phyloP scores from a whole-genome alignment of 352 stramenopile species.

The Phytophthora foliorum region DNA sequence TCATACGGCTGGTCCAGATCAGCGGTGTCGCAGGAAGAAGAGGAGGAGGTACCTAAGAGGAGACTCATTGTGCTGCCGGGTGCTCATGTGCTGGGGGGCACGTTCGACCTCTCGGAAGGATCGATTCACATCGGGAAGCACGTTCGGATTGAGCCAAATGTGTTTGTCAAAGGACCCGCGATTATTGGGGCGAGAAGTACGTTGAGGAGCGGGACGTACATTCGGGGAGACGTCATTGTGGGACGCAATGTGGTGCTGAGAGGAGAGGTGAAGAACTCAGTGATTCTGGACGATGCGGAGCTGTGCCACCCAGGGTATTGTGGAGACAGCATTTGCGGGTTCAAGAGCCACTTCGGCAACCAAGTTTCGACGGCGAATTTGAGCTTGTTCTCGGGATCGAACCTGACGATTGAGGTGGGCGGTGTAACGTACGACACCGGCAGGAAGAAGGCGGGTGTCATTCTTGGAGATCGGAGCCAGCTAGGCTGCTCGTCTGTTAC shows the following conservation, averaged over 20 bases:
- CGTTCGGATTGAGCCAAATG: slow-evolving; percentile 72
- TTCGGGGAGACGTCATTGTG: slow-evolving; percentile 76
- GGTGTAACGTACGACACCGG: slow-evolving; percentile 65
- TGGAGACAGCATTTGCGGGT: slow-evolving; percentile 77
- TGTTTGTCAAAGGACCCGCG: slow-evolving; percentile 78
- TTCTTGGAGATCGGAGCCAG: slow-evolving; percentile 77
- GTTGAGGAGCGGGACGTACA: slow-evolving; percentile 71
- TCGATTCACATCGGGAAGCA: slow-evolving; percentile 74
- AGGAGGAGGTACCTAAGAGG: slow-evolving; percentile 42
- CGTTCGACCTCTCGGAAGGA: slow-evolving; percentile 76
- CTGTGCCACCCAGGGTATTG: slow-evolving; percentile 81
- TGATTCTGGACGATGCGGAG: slow-evolving; percentile 81
- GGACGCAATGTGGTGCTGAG: slow-evolving; percentile 70
- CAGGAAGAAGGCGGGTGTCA: slow-evolving; percentile 73
- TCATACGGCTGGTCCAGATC: slow-evolving; percentile 48
- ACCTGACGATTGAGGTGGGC: slow-evolving; percentile 42
- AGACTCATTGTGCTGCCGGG: slow-evolving; percentile 61
- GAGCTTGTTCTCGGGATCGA: slow-evolving; percentile 58
- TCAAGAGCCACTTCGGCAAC: slow-evolving; percentile 87
- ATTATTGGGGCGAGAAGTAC: slow-evolving; percentile 76
- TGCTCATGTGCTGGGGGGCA: slow-evolving; percentile 62
- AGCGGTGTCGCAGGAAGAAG: slow-evolving; percentile 36
- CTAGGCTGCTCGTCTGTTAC: slow-evolving; percentile 79
- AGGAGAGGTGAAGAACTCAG: slow-evolving; percentile 75
- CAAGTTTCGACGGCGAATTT: slow-evolving; percentile 86